Evolutionary conservation across 2,329 filamentous ascomycete genomes (phyloP).

Genomic region (Emmonsiellopsis sp.): DNA sequence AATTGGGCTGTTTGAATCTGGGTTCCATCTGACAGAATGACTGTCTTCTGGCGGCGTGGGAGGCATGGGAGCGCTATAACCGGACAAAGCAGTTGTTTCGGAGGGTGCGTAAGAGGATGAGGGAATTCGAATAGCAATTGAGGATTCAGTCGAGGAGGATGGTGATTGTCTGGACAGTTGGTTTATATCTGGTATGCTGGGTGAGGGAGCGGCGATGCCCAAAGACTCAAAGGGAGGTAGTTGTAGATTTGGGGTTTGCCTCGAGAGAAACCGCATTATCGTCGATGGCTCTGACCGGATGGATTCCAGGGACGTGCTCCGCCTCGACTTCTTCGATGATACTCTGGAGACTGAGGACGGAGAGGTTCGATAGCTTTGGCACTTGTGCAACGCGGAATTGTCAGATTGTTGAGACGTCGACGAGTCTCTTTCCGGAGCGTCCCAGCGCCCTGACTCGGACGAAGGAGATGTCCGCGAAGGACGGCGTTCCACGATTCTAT

Average conservation of each 20-base stretch:
- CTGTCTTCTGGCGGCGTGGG: conserved; percentile 33
- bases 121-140: background rate
- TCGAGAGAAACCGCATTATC: conserved; percentile 27
- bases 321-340: conserved; percentile 5
- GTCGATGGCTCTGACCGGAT: conserved; percentile 21
- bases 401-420: background rate
- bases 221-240: conserved; percentile 46
- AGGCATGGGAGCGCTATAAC: background rate
- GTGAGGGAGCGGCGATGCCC: conserved; percentile 37
- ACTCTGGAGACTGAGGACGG: background rate
- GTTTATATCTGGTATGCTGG: too few relatives aligned
- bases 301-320: conserved; percentile 7
- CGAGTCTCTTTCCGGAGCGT: background rate
- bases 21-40: conserved; percentile 29
- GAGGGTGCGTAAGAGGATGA: background rate
- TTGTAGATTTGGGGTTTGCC: conserved; percentile 32
- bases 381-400: background rate
- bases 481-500: background rate
- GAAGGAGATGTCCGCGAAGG: background rate
- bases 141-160: background rate
- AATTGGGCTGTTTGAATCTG: conserved; percentile 22
- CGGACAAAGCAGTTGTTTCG: background rate
- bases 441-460: background rate
- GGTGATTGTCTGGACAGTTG: background rate
- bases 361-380: conserved; percentile 1